Conservation (phyloP, 2,329 filamentous ascomycete genomes). For the Mycosphaerella sp. region DNA sequence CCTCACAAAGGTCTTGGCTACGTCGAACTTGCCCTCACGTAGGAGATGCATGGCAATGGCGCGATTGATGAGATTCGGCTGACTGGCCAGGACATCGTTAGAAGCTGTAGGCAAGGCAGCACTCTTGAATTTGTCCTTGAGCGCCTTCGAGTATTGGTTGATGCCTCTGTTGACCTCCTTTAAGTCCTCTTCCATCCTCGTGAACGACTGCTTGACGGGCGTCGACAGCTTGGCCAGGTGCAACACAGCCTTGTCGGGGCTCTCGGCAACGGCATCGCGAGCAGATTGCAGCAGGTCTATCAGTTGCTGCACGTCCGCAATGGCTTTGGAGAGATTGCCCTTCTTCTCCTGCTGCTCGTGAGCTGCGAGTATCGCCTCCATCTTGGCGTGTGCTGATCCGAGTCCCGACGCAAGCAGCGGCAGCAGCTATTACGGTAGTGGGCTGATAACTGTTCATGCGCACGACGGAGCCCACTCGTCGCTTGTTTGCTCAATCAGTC, state of each 20-base stretch:
- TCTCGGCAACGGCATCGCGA: conserved; percentile 64
- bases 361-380: conserved; percentile 66
- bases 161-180: conserved; percentile 78
- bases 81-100: conserved; percentile 70
- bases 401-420: not conserved
- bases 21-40: conserved; percentile 85
- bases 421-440: not conserved
- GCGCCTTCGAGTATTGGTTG: conserved; percentile 74
- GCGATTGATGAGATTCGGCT: conserved; percentile 75
- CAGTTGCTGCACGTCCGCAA: conserved; percentile 74
- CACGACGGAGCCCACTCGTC: not conserved
- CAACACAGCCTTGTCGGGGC: conserved; percentile 64
- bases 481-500: not conserved
- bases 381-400: conserved; percentile 28
- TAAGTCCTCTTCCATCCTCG: conserved; percentile 71
- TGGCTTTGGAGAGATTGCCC: conserved; percentile 62
- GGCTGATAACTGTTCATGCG: too few relatives aligned
- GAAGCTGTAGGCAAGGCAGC: conserved; percentile 67
- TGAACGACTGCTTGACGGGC: conserved; percentile 73
- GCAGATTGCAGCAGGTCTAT: conserved; percentile 71
- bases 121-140: conserved; percentile 72
- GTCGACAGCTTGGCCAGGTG: conserved; percentile 80
- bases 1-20: conserved; percentile 75
- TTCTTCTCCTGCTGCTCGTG: conserved; percentile 65
- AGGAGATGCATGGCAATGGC: conserved; percentile 96